Evolutionary conservation across 2,329 filamentous ascomycete species (phyloP).

Genomic region (Nemania diffusa): DNA sequence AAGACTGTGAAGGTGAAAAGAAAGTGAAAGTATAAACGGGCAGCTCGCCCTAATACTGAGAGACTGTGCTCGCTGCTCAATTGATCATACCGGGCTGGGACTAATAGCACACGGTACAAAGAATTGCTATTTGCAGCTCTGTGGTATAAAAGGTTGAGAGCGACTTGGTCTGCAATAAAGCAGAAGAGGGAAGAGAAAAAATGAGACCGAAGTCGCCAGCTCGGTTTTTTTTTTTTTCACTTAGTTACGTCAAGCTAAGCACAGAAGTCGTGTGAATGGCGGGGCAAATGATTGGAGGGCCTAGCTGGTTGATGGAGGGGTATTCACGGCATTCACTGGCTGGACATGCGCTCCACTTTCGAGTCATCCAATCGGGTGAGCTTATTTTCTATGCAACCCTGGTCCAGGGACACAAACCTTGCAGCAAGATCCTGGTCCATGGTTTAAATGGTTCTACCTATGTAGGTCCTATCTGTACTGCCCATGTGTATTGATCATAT

Average conservation of each 20-base stretch:
- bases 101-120: slow-evolving; percentile 5
- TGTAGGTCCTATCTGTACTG: background rate
- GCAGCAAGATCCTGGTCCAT: slow-evolving; percentile 14
- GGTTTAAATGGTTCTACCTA: slow-evolving; percentile 9
- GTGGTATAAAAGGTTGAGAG: background rate
- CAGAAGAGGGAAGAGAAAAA: slow-evolving; percentile 24
- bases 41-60: slow-evolving; percentile 42
- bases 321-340: slow-evolving; percentile 3
- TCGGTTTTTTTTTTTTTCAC: slow-evolving; percentile 25
- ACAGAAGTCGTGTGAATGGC: slow-evolving; percentile 28
- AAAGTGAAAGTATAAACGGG: slow-evolving; percentile 18
- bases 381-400: slow-evolving; percentile 5
- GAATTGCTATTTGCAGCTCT: slow-evolving; percentile 4
- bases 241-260: slow-evolving; percentile 37
- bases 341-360: slow-evolving; percentile 13
- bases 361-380: slow-evolving; percentile 28
- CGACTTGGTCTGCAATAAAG: slow-evolving; percentile 11
- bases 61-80: slow-evolving; percentile 38
- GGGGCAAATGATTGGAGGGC: slow-evolving; percentile 32
- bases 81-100: slow-evolving; percentile 33
- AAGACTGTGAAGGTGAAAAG: slow-evolving; percentile 16
- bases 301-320: slow-evolving; percentile 32
- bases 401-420: slow-evolving; percentile 19
- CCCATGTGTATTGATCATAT: background rate
- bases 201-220: slow-evolving; percentile 33